Evolutionary conservation across 805 yeast genomes (phyloP), one percentile per base, ranked within the genome.

Genomic region (Metschnikowia hibisci): DNA sequence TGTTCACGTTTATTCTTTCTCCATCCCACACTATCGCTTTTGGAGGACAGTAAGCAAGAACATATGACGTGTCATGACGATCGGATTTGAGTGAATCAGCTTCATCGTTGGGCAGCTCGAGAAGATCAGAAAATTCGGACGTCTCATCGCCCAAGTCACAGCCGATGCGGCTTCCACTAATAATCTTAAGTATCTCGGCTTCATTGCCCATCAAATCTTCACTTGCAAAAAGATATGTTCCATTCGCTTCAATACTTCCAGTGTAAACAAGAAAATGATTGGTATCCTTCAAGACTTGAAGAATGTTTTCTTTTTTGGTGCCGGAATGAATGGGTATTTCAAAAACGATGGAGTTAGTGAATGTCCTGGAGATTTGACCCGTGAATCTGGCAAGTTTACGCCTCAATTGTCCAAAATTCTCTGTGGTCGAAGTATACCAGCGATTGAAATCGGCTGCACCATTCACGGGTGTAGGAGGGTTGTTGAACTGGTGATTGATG

Each of bases 1-100:
- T 60, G 11, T 73, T 70, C 5, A 86, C 60, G 33, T 80, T 76
- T 30, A 82, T 73, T 49, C 84, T 81, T 13, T 78, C 74, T 4
- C 97, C 97, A 47, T 85, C 89, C 98, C 98, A 91, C 38, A 86
- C 79, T 63, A 90, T 76, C 0, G 96, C 95, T 54, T 87, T 87
- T 2, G 82, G 74, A 0, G 96, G 89, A 54, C 87, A 81, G 4
- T 90, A 63, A 0, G 87, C 83, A 22, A 89, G 54, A 11, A 87
- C 75, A 50, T 86, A 87, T 0, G 88, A 86, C 22, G 69, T 60
- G 18, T 69, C 66, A 52, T 47, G 32, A 26, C 45, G 35, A 26
- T 47, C 30, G 9, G 32, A 28, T 4, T 13, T 37, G 26, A n/a
- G 30, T 11, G 46, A 45, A 16, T 43, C 43, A 15, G 43, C 41